Base-by-base conservation (phyloP, 2,329 filamentous ascomycete species). In the Bipolaris zeicola region DNA sequence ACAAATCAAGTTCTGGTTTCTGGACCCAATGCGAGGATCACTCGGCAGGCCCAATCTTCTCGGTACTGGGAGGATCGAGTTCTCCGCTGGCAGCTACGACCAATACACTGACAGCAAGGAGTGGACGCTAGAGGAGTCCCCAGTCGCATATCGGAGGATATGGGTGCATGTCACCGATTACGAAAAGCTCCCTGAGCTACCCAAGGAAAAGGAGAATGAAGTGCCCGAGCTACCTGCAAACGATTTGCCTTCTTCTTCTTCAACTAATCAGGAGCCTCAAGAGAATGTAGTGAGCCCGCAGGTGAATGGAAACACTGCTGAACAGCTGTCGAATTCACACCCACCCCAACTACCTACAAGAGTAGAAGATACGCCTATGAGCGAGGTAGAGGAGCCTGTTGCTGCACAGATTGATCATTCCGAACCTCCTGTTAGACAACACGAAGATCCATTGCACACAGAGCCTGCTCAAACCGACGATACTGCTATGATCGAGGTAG, bases 1-100 rank as follows among this genome's bases (percentile, higher is more conserved):
- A 24, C 77, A 78, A 50, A 64, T 76, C 49, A 76, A 74, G 37
- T 76, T 78, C 39, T 79, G 77, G 76, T 72, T 77, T 43, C 20
- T 78, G 22, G 70, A 76, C 42, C 57, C 73, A 5, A 54, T 63
- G 18, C 55, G 66, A 43, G 75, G 74, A 20, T 69, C 69, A 1
- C 62, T 62, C 2, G 64, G 60, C 11, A 65, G 72, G 13, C 74
- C 74, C 7, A 63, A 65, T 22, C 55, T 77, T 31, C 58, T 70
- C 6, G 61, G 67, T 20, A 72, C 72, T 13, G 71, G 71, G 3
- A 68, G 70, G 39, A 68, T 74, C 11, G 70, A 73, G 38, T 74
- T 64, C 38, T 74, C 70, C 4, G 69, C 70, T 44, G 71, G 69
- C 6, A 65, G 57, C 45, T 68, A 63, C 50, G 67, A 73, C 46